phyloP scores from a whole-genome alignment of 805 yeast species.

The Diddensiella transvaalensis region DNA sequence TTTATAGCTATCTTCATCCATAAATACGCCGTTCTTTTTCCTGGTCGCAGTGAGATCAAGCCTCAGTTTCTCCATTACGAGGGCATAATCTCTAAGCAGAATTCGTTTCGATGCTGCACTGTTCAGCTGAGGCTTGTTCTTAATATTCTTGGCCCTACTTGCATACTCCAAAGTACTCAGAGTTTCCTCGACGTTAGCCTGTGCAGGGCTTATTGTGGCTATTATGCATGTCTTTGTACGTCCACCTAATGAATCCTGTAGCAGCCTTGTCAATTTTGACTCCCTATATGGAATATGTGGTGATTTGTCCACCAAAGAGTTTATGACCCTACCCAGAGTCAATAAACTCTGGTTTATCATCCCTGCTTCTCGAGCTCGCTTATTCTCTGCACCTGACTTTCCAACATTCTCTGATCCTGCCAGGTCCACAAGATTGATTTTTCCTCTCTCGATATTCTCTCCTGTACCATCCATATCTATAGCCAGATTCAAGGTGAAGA shows the following conservation, averaged over 20 bases:
- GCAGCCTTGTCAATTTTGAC: conserved; percentile 70
- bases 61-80: conserved; percentile 53
- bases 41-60: conserved; percentile 62
- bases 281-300: conserved; percentile 83
- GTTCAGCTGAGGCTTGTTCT: conserved; percentile 61
- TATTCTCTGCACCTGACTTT: conserved; percentile 81
- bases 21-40: conserved; percentile 61
- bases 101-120: conserved; percentile 45
- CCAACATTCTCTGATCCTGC: conserved; percentile 93
- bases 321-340: conserved; percentile 86
- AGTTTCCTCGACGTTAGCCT: conserved; percentile 73
- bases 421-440: conserved; percentile 81
- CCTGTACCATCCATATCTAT: conserved; percentile 48
- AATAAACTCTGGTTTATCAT: conserved; percentile 83
- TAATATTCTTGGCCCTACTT: conserved; percentile 76
- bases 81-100: conserved; percentile 49
- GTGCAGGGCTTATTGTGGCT: conserved; percentile 85
- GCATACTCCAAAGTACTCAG: conserved; percentile 85
- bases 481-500: conserved; percentile 62
- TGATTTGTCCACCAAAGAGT: conserved; percentile 57
- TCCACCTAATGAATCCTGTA: conserved; percentile 87
- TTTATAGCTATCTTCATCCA: conserved; percentile 48
- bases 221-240: conserved; percentile 80
- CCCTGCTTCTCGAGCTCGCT: conserved; percentile 91
- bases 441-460: conserved; percentile 44